Evolutionary conservation across 2,329 filamentous ascomycete genomes (phyloP).

Genomic region (Colletotrichum sansevieriae): DNA sequence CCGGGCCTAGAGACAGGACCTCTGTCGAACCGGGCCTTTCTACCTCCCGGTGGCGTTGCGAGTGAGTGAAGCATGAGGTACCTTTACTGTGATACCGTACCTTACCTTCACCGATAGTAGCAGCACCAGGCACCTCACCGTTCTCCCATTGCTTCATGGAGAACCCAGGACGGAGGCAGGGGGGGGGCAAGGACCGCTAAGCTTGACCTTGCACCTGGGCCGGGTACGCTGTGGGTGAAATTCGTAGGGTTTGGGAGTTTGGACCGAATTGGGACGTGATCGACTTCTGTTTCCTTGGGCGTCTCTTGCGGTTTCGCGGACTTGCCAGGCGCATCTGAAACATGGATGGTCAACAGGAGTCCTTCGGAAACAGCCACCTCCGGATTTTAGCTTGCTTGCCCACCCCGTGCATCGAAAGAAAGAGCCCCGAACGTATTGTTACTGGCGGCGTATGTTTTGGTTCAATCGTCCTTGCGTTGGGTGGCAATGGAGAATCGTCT

Average conservation of each 20-base stretch:
- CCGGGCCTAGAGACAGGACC: background rate
- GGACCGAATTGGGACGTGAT: slow-evolving; percentile 47
- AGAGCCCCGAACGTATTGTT: slow-evolving; percentile 32
- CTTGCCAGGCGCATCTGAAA: slow-evolving; percentile 42
- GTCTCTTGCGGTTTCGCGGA: slow-evolving; percentile 40
- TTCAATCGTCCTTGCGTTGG: slow-evolving; percentile 9
- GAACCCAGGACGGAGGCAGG: background rate
- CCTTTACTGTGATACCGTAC: no score
- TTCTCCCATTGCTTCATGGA: background rate
- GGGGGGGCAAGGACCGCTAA: slow-evolving; percentile 12
- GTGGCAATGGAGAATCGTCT: background rate
- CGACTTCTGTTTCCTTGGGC: slow-evolving; percentile 40
- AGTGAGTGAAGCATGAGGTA: no score
- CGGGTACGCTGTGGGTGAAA: slow-evolving; percentile 38
- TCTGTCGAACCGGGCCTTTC: background rate
- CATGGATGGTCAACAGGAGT: slow-evolving; percentile 41
- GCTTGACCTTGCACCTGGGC: slow-evolving; percentile 39
- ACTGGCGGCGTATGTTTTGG: slow-evolving; percentile 20
- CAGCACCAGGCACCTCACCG: no score
- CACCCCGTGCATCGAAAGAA: slow-evolving; percentile 30
- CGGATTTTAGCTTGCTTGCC: slow-evolving; percentile 44
- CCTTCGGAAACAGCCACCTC: slow-evolving; percentile 50
- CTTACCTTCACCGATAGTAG: no score
- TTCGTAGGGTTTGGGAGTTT: slow-evolving; percentile 42
- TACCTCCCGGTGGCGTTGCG: no score